Evolutionary conservation across 805 yeast species (phyloP).

Genomic region (Phaffomyces opuntiae): DNA sequence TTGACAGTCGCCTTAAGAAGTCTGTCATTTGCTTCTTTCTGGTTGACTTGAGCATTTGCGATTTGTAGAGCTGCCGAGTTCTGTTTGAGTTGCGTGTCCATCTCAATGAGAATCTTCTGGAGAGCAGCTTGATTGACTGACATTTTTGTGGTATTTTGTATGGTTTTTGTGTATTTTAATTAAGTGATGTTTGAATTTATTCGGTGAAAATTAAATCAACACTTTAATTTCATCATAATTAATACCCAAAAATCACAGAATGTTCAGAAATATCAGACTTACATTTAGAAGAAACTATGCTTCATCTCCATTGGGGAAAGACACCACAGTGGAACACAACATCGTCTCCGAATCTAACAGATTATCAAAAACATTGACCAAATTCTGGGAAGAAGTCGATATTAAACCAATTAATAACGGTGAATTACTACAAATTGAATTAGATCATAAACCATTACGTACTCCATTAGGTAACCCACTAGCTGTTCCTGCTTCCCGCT

Average conservation of each 20-base stretch:
- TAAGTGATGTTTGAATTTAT: neutral
- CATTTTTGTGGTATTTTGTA: slow-evolving; percentile 20
- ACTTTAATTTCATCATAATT: no score
- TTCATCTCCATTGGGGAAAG: slow-evolving; percentile 17
- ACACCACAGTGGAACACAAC: slow-evolving; percentile 43
- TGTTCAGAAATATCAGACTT: slow-evolving; percentile 7
- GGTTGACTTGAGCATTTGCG: slow-evolving; percentile 38
- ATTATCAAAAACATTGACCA: slow-evolving; percentile 57
- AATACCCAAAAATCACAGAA: neutral
- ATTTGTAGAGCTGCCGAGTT: slow-evolving; percentile 53
- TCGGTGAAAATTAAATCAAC: no score
- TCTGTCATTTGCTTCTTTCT: slow-evolving; percentile 7
- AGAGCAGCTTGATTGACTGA: slow-evolving; percentile 40
- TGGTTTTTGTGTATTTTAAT: neutral
- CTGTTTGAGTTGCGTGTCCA: slow-evolving; percentile 56
- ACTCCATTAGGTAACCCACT: slow-evolving; percentile 79
- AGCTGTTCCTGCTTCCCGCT: slow-evolving; percentile 51
- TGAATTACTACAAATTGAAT: slow-evolving; percentile 42
- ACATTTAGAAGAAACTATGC: slow-evolving; percentile 4
- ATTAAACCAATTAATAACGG: slow-evolving; percentile 24
- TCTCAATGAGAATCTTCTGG: slow-evolving; percentile 48
- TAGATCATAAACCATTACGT: slow-evolving; percentile 70
- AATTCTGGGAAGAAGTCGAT: slow-evolving; percentile 77
- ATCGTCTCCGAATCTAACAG: slow-evolving; percentile 57
- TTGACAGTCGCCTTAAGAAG: slow-evolving; percentile 3